phyloP scores from a whole-genome alignment of 1,284 basidiomycete genomes.

The Fomitopsis betulina region DNA sequence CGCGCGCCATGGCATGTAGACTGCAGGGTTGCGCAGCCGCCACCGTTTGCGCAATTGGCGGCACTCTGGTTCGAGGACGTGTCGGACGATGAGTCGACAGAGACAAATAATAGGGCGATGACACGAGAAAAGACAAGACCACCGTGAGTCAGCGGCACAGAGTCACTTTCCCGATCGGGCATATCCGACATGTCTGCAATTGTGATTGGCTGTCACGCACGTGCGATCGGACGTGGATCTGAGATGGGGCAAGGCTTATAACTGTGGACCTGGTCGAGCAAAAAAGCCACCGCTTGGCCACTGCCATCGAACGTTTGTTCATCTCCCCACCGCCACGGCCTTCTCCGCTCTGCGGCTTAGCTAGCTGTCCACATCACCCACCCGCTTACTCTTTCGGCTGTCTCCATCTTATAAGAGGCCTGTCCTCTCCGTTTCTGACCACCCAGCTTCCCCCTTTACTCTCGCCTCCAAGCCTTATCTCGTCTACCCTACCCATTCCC shows the following conservation, averaged over 20 bases:
- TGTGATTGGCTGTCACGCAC: slow-evolving; percentile 10
- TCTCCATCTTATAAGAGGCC: slow-evolving; percentile 10
- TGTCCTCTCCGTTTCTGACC: slow-evolving; percentile 4
- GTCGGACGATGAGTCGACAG: slow-evolving; percentile 1
- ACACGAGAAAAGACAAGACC: background rate
- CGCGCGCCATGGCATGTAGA: background rate
- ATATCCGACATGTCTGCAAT: slow-evolving; percentile 1
- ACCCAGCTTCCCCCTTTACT: background rate
- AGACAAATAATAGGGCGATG: background rate
- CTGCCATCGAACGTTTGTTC: slow-evolving; percentile 18
- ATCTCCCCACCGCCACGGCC: slow-evolving; percentile 5
- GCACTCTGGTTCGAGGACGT: background rate
- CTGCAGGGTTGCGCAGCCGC: background rate
- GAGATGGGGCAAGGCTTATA: slow-evolving; percentile 9
- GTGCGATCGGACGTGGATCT: slow-evolving; percentile 18
- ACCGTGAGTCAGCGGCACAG: background rate
- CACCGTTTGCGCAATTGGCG: background rate
- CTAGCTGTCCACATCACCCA: slow-evolving; percentile 6
- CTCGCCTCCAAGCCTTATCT: slow-evolving; percentile 2
- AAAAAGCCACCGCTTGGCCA: slow-evolving; percentile 2
- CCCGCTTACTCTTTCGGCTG: slow-evolving; percentile 8
- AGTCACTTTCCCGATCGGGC: background rate
- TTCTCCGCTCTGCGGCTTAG: background rate
- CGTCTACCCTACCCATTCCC: background rate
- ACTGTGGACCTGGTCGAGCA: slow-evolving; percentile 9